Percentiles rank a stretch among this genome's conserved stretches.
These are phyloP conservation scores for Phytophthora pseudosyringae DNA, from an alignment of 352 stramenopile species.

Conservation along the genomic window DNA sequence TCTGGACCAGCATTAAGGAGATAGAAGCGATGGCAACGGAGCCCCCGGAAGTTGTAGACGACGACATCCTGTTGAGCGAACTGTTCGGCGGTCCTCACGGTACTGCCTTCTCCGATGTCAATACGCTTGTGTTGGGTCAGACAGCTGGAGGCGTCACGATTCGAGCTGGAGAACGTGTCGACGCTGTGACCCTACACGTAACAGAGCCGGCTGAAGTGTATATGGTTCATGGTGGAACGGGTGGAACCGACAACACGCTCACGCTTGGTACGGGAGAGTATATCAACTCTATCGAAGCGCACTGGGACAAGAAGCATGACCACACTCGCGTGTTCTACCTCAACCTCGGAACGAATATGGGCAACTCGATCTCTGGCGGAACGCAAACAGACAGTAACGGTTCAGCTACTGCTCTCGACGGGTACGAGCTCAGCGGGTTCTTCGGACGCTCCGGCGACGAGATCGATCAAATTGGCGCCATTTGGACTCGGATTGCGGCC, in stretches of 20 bases:
- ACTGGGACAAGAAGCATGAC: constrained; percentile 43
- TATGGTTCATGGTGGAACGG: constrained; percentile 21
- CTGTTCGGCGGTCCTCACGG: constrained; percentile 22
- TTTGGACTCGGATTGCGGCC: constrained; percentile 26
- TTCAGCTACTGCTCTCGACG: constrained; percentile 39
- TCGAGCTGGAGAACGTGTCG: constrained; percentile 20
- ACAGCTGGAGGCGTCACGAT: constrained; percentile 18
- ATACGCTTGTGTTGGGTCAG: constrained; percentile 18
- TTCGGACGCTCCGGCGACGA: constrained; percentile 46
- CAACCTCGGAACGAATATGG: constrained; percentile 43
- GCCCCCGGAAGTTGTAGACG: constrained; percentile 14
- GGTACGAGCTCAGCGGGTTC: constrained; percentile 59
- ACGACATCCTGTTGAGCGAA: constrained; percentile 21
- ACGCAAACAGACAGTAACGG: constrained; percentile 40
- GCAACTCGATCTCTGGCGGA: constrained; percentile 38
- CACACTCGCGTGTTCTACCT: constrained; percentile 56
- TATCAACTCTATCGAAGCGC: constrained; percentile 29
- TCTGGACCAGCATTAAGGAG: constrained; percentile 25
- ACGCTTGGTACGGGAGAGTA: constrained; percentile 17
- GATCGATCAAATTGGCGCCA: constrained; percentile 46
- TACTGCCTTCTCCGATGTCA: constrained; percentile 24
- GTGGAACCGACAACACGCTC: constrained; percentile 22
- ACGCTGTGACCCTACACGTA: constrained; percentile 24
- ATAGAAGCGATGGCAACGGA: constrained; percentile 10
- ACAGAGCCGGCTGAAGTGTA: constrained; percentile 13